phyloP scores from a whole-genome alignment of 2,329 filamentous ascomycete genomes.

The Cercospora sp. region DNA sequence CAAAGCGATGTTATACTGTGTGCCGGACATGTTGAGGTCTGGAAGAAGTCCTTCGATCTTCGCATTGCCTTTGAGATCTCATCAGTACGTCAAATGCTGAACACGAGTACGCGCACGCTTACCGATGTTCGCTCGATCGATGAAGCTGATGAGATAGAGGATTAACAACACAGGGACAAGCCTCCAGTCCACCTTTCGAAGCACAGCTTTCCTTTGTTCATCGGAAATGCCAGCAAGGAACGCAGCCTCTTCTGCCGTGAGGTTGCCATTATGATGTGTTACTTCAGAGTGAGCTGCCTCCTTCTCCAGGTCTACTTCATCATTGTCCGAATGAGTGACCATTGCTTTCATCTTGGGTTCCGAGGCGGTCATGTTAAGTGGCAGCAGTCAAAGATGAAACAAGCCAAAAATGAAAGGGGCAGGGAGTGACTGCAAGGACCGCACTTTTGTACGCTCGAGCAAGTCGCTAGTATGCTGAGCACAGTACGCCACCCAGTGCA shows the following conservation, averaged over 20 bases:
- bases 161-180: conserved; percentile 1
- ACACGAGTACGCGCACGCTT: not conserved
- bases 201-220: not conserved
- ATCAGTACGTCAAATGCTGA: not conserved
- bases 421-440: not conserved
- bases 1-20: not conserved
- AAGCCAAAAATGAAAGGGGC: not conserved
- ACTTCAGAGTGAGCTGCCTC: not conserved
- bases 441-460: too few species aligned
- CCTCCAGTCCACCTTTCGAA: conserved; percentile 17
- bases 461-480: not conserved
- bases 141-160: conserved; percentile 36
- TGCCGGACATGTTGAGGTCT: not conserved
- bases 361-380: not conserved
- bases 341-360: not conserved
- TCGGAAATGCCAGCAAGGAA: not conserved
- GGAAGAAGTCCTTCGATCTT: not conserved
- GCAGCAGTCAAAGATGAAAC: not conserved
- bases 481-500: not conserved
- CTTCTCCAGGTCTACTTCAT: not conserved
- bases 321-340: not conserved
- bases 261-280: not conserved
- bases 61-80: not conserved
- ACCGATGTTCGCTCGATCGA: conserved; percentile 38
- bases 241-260: not conserved